phyloP scores from a whole-genome alignment of 192 early-diverging fungal species.

The Linnemannia exigua region DNA sequence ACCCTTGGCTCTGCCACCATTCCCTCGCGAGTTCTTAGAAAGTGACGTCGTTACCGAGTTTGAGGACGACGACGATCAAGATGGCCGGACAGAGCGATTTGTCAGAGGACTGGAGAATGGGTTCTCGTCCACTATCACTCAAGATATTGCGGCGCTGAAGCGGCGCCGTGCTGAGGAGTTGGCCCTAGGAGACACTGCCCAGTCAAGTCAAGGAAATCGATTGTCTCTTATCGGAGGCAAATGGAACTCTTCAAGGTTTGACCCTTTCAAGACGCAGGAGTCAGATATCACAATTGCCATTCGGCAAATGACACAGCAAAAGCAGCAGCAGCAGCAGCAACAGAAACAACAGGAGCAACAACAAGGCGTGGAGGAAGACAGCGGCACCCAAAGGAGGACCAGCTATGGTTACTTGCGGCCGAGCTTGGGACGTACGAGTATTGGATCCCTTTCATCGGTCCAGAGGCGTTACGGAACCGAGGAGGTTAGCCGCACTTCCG shows the following conservation, averaged over 20 bases:
- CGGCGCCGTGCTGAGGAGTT: conserved; percentile 7
- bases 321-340: conserved; percentile 7
- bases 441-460: background rate
- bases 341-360: background rate
- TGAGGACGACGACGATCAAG: conserved; percentile 28
- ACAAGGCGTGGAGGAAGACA: background rate
- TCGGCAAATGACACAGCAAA: conserved; percentile 1
- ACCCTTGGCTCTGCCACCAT: background rate
- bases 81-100: conserved; percentile 12
- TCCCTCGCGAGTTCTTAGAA: conserved; percentile 17
- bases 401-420: background rate
- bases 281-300: conserved; percentile 29
- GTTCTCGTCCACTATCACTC: conserved; percentile 23
- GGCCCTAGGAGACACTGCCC: background rate
- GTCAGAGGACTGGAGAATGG: conserved; percentile 9
- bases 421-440: background rate
- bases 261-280: conserved; percentile 9
- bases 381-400: background rate
- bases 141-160: conserved; percentile 32
- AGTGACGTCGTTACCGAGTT: conserved; percentile 10
- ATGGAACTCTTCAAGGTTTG: conserved; percentile 6
- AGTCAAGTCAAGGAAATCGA: background rate
- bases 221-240: conserved; percentile 5
- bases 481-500: background rate
- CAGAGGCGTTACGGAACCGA: background rate